Conservation (phyloP, 129 eudicot genomes). For the Escallonia rubra region DNA sequence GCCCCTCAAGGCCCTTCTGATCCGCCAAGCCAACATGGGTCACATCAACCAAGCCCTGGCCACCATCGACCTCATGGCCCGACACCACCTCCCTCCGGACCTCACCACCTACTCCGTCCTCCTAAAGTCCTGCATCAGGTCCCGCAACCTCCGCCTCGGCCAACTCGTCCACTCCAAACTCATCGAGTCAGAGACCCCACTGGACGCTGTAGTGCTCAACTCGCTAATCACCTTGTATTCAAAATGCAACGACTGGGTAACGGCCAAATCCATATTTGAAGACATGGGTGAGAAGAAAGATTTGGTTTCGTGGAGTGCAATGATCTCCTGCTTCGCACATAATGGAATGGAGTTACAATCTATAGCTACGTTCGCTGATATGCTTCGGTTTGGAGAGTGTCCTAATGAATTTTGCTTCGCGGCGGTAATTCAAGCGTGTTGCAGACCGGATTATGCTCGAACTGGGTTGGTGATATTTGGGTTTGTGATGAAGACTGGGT, state of each 20-base stretch:
- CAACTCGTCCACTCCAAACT: neutral
- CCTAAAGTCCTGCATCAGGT: neutral
- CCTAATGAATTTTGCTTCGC: no score
- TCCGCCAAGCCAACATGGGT: neutral
- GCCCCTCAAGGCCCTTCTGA: neutral
- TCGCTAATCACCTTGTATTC: neutral
- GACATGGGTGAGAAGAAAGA: no score
- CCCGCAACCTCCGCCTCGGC: neutral
- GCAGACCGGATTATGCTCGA: no score
- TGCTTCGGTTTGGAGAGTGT: no score
- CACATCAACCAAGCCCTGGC: neutral
- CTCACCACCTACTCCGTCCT: neutral
- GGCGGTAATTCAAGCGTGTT: no score
- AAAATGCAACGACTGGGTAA: neutral
- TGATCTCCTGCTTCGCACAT: no score
- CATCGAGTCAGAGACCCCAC: neutral
- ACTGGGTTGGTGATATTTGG: neutral
- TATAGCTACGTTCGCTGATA: no score
- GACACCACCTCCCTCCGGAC: neutral
- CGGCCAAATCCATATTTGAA: neutral
- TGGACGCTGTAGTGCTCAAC: neutral
- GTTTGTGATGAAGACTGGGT: neutral
- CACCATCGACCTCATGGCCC: neutral
- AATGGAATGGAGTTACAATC: no score
- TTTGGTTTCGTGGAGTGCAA: no score